Percentiles rank a stretch among this genome's conserved stretches.
These are phyloP conservation scores for Karstenula rhodostoma DNA, from an alignment of 2,329 filamentous ascomycete genomes.

Conservation along the genomic window DNA sequence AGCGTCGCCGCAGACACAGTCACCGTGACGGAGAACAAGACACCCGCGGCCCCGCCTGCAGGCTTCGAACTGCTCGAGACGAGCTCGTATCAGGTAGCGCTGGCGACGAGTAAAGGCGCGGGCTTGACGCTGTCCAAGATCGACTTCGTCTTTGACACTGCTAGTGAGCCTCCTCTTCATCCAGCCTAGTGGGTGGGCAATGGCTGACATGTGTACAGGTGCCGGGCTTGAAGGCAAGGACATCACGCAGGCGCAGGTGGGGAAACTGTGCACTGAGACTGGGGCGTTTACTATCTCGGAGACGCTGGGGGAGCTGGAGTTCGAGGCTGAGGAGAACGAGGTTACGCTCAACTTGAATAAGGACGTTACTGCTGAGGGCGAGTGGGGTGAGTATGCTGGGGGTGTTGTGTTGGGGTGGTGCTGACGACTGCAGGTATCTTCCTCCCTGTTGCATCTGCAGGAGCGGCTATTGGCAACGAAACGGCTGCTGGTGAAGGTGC, in stretches of 20 bases:
- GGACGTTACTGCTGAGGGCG: conserved; percentile 32
- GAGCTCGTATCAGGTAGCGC: conserved; percentile 27
- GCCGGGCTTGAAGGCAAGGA: conserved; percentile 29
- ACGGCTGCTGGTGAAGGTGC: not conserved
- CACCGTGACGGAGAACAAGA: conserved; percentile 32
- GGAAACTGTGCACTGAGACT: conserved; percentile 27
- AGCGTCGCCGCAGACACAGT: conserved; percentile 24
- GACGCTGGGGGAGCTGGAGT: conserved; percentile 30
- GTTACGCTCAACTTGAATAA: conserved; percentile 34
- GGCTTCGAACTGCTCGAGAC: conserved; percentile 34
- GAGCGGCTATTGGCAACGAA: not conserved
- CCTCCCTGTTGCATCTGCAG: not conserved
- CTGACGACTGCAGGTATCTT: conserved; percentile 1
- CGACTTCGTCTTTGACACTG: conserved; percentile 34
- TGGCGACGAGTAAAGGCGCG: conserved; percentile 29
- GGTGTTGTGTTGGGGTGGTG: not conserved
- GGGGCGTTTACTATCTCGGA: conserved; percentile 29
- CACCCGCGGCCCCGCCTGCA: conserved; percentile 22
- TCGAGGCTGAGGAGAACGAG: conserved; percentile 35
- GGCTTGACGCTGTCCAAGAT: conserved; percentile 33
- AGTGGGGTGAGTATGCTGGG: conserved; percentile 28
- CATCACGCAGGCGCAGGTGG: conserved; percentile 29
- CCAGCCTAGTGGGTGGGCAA: too few species aligned
- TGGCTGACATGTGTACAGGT: conserved; percentile 11
- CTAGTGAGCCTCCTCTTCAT: conserved; percentile 15